A percentile compares a stretch with the other conserved stretches of the same genome.
These are phyloP conservation scores for Cladobotryum mycophilum DNA, from an alignment of 2,329 filamentous ascomycete species.

Conservation along the genomic window DNA sequence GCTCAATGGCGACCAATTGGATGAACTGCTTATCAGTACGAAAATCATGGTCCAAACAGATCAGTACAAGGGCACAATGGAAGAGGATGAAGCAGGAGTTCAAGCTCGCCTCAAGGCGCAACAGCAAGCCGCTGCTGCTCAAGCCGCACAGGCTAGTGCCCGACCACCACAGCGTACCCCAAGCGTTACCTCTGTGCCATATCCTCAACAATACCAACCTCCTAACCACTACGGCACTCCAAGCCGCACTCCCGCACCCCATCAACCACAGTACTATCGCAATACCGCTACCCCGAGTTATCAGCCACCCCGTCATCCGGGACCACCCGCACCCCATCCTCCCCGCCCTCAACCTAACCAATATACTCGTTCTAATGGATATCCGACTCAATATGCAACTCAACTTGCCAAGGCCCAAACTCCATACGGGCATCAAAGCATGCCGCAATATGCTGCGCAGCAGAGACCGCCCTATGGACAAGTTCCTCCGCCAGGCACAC, in stretches of 20 bases:
- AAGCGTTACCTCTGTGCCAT: constrained; percentile 32
- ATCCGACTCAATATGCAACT: constrained; percentile 40
- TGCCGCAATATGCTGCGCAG: constrained; percentile 42
- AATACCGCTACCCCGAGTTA: constrained; percentile 32
- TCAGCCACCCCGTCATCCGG: constrained; percentile 35
- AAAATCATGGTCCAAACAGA: constrained; percentile 67
- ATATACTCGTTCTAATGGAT: constrained; percentile 45
- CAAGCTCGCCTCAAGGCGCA: constrained; percentile 43
- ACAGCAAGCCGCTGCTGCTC: constrained; percentile 23
- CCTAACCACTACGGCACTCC: constrained; percentile 42
- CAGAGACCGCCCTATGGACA: constrained; percentile 38
- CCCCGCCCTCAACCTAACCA: constrained; percentile 38
- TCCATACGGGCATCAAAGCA: constrained; percentile 45
- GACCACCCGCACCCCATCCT: constrained; percentile 24
- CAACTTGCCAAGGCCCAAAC: constrained; percentile 47
- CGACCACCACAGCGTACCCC: constrained; percentile 35
- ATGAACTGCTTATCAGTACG: constrained; percentile 73
- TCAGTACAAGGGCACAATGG: constrained; percentile 72
- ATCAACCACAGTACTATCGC: constrained; percentile 42
- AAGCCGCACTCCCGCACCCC: constrained; percentile 37
- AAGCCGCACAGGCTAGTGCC: constrained; percentile 25
- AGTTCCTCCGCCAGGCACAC: constrained; percentile 36
- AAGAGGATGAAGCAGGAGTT: constrained; percentile 66
- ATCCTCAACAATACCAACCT: constrained; percentile 38
- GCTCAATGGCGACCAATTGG: constrained; percentile 78